Conservation (phyloP, 2,329 filamentous ascomycete genomes). For the Fusarium sp. region DNA sequence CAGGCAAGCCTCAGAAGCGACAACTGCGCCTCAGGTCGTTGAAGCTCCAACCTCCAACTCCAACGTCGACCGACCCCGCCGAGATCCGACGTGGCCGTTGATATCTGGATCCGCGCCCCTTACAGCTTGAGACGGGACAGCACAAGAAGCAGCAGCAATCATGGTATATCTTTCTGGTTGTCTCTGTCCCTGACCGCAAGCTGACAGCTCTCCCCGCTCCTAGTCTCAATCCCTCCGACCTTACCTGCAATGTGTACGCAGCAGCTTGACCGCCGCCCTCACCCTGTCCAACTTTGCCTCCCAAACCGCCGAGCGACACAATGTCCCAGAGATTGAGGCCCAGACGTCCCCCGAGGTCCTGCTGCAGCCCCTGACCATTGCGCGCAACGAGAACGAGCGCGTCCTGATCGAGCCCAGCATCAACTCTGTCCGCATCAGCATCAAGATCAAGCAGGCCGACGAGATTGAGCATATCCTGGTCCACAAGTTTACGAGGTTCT, state of each 20-base stretch:
- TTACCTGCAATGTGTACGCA: slow-evolving; percentile 96
- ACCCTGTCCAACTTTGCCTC: slow-evolving; percentile 95
- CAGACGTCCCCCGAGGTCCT: slow-evolving; percentile 93
- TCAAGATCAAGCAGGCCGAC: slow-evolving; percentile 99
- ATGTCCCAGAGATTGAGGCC: slow-evolving; percentile 97
- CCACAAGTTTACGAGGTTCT: slow-evolving; percentile 97
- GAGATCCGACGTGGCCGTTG: slow-evolving; percentile 36
- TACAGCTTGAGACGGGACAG: slow-evolving; percentile 19
- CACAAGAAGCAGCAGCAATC: slow-evolving; percentile 21
- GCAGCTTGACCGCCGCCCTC: slow-evolving; percentile 92
- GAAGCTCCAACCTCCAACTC: slow-evolving; percentile 49
- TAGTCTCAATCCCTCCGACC: slow-evolving; percentile 97
- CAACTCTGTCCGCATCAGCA: slow-evolving; percentile 97
- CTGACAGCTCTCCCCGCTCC: slow-evolving; percentile 38
- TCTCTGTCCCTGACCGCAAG: slow-evolving; percentile 9
- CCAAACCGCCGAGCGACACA: slow-evolving; percentile 95
- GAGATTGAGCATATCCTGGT: slow-evolving; percentile 99
- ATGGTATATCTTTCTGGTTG: slow-evolving; percentile 38
- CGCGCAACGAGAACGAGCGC: slow-evolving; percentile 96
- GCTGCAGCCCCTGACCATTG: slow-evolving; percentile 89
- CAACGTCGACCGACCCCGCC: slow-evolving; percentile 47
- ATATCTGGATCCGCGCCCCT: slow-evolving; percentile 28
- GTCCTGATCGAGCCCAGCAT: slow-evolving; percentile 97
- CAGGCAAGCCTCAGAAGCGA: slow-evolving; percentile 46
- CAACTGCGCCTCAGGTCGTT: slow-evolving; percentile 43